phyloP scores from a whole-genome alignment of 768 basidiomycete species.

The Agaricus sinodeliciosus region DNA sequence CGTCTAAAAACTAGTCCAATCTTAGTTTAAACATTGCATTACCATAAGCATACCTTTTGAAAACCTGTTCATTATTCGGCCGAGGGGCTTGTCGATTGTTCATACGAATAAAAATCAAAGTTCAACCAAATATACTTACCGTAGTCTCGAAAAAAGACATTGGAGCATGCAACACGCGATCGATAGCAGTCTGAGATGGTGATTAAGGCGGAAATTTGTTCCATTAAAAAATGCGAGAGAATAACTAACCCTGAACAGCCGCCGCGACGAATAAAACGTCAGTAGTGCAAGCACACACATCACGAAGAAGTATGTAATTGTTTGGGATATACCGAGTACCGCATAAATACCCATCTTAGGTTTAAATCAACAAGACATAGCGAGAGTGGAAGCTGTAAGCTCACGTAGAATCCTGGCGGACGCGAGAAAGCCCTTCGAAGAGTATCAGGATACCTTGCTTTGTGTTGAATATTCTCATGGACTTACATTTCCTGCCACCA shows the following conservation, averaged over 20 bases:
- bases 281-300: constrained; percentile 59
- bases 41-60: constrained; percentile 49
- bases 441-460: constrained; percentile 4
- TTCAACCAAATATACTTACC: constrained; percentile 26
- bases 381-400: constrained; percentile 16
- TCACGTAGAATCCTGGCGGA: constrained; percentile 65
- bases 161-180: constrained; percentile 73
- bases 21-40: neutral
- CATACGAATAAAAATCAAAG: constrained; percentile 1
- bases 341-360: constrained; percentile 78
- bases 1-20: constrained; percentile 32
- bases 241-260: constrained; percentile 47
- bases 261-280: constrained; percentile 72
- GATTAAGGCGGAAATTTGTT: neutral
- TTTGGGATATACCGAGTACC: constrained; percentile 62
- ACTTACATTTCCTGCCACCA: constrained; percentile 74
- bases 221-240: neutral
- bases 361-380: neutral
- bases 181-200: constrained; percentile 44
- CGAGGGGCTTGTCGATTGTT: constrained; percentile 48
- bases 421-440: constrained; percentile 43
- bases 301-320: constrained; percentile 61
- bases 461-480: neutral
- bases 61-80: constrained; percentile 88
- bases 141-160: constrained; percentile 91